These are phyloP conservation scores for Pholiota conissans DNA, from an alignment of 768 basidiomycete species.

Conservation along the genomic window DNA sequence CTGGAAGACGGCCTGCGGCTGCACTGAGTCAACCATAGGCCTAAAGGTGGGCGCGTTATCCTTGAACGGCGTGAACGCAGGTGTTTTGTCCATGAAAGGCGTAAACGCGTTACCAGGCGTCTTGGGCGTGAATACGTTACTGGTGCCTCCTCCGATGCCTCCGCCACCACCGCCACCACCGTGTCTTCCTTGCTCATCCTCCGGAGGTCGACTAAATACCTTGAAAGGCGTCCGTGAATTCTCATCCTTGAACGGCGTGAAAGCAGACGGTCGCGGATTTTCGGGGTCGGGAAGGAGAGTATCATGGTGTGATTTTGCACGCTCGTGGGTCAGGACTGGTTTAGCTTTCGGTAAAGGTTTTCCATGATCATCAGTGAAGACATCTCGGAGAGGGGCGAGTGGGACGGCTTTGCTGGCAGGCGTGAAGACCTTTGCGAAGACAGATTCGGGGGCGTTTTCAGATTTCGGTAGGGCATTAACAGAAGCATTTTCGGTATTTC, in stretches of 20 bases:
- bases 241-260: slow-evolving; percentile 43
- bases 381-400: slow-evolving; percentile 41
- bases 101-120: slow-evolving; percentile 38
- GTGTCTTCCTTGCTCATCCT: slow-evolving; percentile 36
- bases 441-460: slow-evolving; percentile 35
- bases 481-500: slow-evolving; percentile 29
- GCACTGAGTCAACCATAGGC: slow-evolving; percentile 31
- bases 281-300: slow-evolving; percentile 19
- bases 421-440: slow-evolving; percentile 68
- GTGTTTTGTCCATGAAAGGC: slow-evolving; percentile 39
- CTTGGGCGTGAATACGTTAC: slow-evolving; percentile 47
- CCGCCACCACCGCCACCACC: too few relatives aligned
- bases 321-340: slow-evolving; percentile 33
- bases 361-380: slow-evolving; percentile 45
- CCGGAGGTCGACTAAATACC: slow-evolving; percentile 76
- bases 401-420: slow-evolving; percentile 46
- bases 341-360: slow-evolving; percentile 39
- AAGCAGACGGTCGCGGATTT: slow-evolving; percentile 26
- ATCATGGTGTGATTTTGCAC: slow-evolving; percentile 44
- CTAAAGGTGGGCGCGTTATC: slow-evolving; percentile 26
- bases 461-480: slow-evolving; percentile 28
- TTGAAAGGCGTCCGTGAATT: slow-evolving; percentile 53
- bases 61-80: slow-evolving; percentile 39
- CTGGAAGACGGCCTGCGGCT: slow-evolving; percentile 11
- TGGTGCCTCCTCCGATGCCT: too few relatives aligned